Evolutionary conservation across 345 rosid species (phyloP), one percentile per base, ranked within the genome.

Genomic region (Rhodamnia rubescens): DNA sequence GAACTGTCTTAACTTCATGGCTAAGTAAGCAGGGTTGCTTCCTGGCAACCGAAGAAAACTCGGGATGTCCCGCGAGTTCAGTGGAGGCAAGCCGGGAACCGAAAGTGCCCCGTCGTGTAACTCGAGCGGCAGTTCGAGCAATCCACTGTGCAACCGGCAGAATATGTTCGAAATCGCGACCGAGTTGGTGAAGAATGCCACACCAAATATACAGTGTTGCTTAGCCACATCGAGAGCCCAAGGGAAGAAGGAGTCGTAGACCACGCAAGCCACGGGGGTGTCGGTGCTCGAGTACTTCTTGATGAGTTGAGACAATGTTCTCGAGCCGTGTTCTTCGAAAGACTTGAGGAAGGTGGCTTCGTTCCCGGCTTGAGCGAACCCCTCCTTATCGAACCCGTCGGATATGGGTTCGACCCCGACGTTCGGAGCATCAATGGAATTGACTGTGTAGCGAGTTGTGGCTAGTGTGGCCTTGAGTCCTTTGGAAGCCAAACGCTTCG

Each of bases 141-240:
- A 47, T 26, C 95, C 95, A 56, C 20, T 82, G 47, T 90, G 89
- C 54, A 93, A 84, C 20, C 90, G 88, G 85, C 87, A 88, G 69
- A 93, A 86, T 53, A 92, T 90, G 82, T 86, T 89, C 8, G 90
- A 92, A 8, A 91, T 93, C 3, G 93, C 57, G 18, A 92, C 92
- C 15, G 93, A 91, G 85, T 94, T 94, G n/a, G 98, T 95, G 82
- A 94, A 95, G 87, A 94, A 95, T 9, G 95, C 42, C 8, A 95
- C 98, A 4, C 93, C 96, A 9, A 88, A 87, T 40, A 95, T 52
- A 0, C 91, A 92, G 26, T 89, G 91, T 29, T 88, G 87, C 90
- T 91, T 92, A 14, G 96, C 96, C 49, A 94, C 96, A 29, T 92
- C 95, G 82, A 94, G 96, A 74, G 91, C 98, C 97, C 97, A 94